Conservation (phyloP, 306 rosid genomes). For the Luffa acutangula region DNA sequence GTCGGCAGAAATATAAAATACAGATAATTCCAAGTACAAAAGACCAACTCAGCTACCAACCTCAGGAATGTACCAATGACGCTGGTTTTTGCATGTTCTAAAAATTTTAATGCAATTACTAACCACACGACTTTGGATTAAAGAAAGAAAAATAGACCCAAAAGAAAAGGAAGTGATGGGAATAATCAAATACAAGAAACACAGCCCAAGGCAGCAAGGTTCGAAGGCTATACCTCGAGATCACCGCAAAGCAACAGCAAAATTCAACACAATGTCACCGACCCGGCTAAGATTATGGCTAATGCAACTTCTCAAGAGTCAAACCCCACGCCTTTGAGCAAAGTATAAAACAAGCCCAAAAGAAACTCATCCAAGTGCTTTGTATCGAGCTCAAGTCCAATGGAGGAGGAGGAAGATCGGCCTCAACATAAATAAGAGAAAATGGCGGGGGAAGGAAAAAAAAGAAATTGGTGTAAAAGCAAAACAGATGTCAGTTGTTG, state of each 20-base stretch:
- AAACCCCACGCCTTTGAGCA: conserved; percentile 22
- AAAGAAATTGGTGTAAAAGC: conserved; percentile 18
- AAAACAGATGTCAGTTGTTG: conserved; percentile 20
- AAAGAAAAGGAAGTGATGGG: conserved; percentile 13
- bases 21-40: background rate
- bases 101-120: conserved; percentile 4
- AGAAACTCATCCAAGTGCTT: conserved; percentile 32
- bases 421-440: conserved; percentile 22
- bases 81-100: conserved; percentile 7
- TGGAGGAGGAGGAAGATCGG: background rate
- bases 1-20: conserved; percentile 12
- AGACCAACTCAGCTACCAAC: conserved; percentile 2
- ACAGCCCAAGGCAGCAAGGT: conserved; percentile 22
- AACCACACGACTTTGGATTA: conserved; percentile 13
- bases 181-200: conserved; percentile 29
- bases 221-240: conserved; percentile 29
- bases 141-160: conserved; percentile 15
- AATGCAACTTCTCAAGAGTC: conserved; percentile 22
- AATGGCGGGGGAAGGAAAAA: conserved; percentile 53
- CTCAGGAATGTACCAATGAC: conserved; percentile 29
- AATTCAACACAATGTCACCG: conserved; percentile 51
- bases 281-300: conserved; percentile 43
- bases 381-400: conserved; percentile 25
- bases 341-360: conserved; percentile 12
- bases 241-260: conserved; percentile 27